phyloP scores from a whole-genome alignment of 2,329 filamentous ascomycete species.

The Fusarium chuoi region DNA sequence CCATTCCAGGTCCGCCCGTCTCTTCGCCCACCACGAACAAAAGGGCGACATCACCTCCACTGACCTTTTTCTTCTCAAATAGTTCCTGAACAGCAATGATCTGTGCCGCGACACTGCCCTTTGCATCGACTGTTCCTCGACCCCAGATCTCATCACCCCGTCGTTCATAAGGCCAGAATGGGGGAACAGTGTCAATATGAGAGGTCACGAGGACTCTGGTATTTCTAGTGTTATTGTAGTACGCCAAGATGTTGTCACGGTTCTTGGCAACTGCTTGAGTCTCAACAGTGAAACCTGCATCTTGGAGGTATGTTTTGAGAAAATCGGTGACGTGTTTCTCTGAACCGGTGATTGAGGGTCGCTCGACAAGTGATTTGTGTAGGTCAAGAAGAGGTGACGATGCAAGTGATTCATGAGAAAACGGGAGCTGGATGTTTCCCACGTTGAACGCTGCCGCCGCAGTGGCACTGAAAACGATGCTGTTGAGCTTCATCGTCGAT shows the following conservation, averaged over 20 bases:
- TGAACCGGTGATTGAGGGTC: not conserved
- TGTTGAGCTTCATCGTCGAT: not conserved
- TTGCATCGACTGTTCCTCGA: not conserved
- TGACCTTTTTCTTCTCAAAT: fast-evolving
- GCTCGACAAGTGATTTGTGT: not conserved
- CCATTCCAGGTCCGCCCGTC: not conserved
- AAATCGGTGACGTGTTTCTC: not conserved
- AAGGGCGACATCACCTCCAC: not conserved
- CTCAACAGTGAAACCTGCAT: not conserved
- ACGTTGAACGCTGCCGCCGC: not conserved
- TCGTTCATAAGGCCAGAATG: conserved; percentile 2
- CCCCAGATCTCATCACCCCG: conserved; percentile 16
- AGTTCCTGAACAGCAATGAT: not conserved
- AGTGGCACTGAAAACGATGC: not conserved
- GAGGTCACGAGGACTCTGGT: not conserved
- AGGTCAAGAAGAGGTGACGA: not conserved
- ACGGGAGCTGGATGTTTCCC: fast-evolving
- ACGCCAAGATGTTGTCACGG: not conserved
- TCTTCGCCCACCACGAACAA: conserved; percentile 1
- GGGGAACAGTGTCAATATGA: conserved; percentile 8
- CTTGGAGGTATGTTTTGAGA: not conserved
- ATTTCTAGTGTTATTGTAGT: not conserved
- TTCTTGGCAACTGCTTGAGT: not conserved
- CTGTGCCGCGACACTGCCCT: not conserved
- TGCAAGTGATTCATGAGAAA: not conserved